Evolutionary conservation across 140 eudicot species (phyloP), one percentile per base, ranked within the genome.

Genomic region (Anethum foeniculum): DNA sequence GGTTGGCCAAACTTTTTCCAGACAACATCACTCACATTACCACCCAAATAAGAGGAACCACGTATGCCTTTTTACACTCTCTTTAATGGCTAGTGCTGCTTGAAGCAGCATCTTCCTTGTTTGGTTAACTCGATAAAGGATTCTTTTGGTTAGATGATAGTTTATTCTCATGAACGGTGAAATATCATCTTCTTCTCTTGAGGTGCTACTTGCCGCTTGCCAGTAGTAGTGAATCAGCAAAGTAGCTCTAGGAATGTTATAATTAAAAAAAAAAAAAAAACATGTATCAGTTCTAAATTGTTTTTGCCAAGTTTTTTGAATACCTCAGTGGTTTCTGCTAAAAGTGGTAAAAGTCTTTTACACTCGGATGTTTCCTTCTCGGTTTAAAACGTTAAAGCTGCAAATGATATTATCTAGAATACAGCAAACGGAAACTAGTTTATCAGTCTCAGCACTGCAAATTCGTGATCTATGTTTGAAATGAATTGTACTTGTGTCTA

Each of bases 1-100:
- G 99, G 60, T 85, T 95, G 89, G 99, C 99, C 72, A 95, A 92
- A 83, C 99, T 95, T 77, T 95, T 95, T 52, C 99, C 99, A 0
- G 99, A 95, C 77, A 86, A 87, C 81, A 92, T 95, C 44, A 95
- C 99, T 79, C 99, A 95, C 88, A 92, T 95, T 36, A 95, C 90
- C 91, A 95, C 99, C 9, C 81, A 90, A 79, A 81, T 95, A 56
- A 94, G 97, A 75, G 99, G 99, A 85, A 95, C 99, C 48, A 92
- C 97, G 97, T 92, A 84, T 30, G 99, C 83, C 34, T 81, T 80
- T 47, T 46, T 73, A 13, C 5, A 27, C 58, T 38, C 34, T 27
- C 49, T 30, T 74, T 75, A 60, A 30, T 23, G 32, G 34, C 80
- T 68, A 19, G 43, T 47, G 28, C 76, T 71, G 47, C 44, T 71